Evolutionary conservation across 768 basidiomycete species (phyloP), one percentile per base, ranked within the genome.

Genomic region (Podaxis rugospora): DNA sequence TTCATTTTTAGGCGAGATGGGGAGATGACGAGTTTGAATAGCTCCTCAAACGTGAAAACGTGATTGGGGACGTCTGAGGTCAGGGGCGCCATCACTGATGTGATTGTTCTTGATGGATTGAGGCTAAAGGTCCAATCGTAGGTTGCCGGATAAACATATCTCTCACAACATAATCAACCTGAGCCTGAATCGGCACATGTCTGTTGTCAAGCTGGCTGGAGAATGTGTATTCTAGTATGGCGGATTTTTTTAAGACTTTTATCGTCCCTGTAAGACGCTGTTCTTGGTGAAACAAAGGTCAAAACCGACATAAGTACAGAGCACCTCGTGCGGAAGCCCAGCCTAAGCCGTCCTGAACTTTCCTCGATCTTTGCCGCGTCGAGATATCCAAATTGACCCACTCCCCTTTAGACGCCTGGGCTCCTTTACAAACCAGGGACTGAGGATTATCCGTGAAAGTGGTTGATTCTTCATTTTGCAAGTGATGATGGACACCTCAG

Each of bases 41-140:
- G 36, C 23, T 40, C 13, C 18, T 51, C 47, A 59, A 50, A 59
- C 57, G n/a, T 42, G 57, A 51, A 59, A 50, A 59, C 57, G n/a
- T 42, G 57, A 51, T 36, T 18, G 32, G 28, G 23, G 23, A 23
- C 25, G 21, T 49, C 23, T 14, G 11, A 27, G 32, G 27, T 11
- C 32, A 58, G 37, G 21, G 42, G 55, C 25, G 1, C 1, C 27
- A 36, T 49, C 47, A 58, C 4, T 21, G 57, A 28, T 59, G 25
- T 51, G 50, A 51, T 27, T 23, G 50, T 16, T 59, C 36, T 3
- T 32, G 44, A 50, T 59, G 36, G 18, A 28, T 42, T 10, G 11
- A 14, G 25, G 14, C 37, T n/a, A 6, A 7, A 32, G 32, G 32
- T 32, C 32, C 42, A 27, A 18, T 21, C 21, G 11, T 23, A 49